phyloP scores from a whole-genome alignment of 768 basidiomycete genomes.

The Grammothele lineata region DNA sequence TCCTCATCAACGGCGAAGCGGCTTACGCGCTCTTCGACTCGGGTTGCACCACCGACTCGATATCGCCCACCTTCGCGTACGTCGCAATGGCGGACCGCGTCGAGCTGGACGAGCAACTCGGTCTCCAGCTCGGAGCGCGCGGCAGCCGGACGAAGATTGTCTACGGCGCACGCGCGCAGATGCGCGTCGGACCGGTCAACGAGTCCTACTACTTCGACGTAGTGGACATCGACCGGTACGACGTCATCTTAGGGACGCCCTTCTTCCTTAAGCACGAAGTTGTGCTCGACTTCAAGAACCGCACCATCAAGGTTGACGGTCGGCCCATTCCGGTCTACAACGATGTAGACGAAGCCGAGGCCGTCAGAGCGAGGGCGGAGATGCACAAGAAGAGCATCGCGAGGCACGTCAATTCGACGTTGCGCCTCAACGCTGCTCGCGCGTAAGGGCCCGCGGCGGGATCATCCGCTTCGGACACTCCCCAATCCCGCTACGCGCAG shows the following conservation, averaged over 20 bases:
- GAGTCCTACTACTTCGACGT: conserved; percentile 1
- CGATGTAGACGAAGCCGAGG: not conserved
- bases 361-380: not conserved
- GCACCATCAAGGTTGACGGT: not conserved
- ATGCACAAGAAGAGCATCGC: not conserved
- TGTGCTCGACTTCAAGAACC: not conserved
- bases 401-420: too few species aligned
- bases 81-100: conserved; percentile 8
- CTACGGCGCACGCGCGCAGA: conserved; percentile 19
- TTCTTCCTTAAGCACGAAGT: conserved; percentile 18
- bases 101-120: conserved; percentile 14
- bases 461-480: too few species aligned
- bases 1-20: conserved; percentile 6
- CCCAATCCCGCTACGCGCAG: too few species aligned
- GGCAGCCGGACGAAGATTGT: conserved; percentile 29
- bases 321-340: not conserved
- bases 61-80: conserved; percentile 21
- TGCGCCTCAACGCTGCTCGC: too few species aligned
- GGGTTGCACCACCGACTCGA: conserved; percentile 20
- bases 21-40: conserved; percentile 23
- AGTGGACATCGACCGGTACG: conserved; percentile 23
- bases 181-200: conserved; percentile 7
- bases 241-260: conserved; percentile 25
- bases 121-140: conserved; percentile 29
- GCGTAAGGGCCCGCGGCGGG: too few species aligned